Evolutionary conservation across 2,329 filamentous ascomycete genomes (phyloP), one percentile per base, ranked within the genome.

Genomic region (Verticillium longisporum): DNA sequence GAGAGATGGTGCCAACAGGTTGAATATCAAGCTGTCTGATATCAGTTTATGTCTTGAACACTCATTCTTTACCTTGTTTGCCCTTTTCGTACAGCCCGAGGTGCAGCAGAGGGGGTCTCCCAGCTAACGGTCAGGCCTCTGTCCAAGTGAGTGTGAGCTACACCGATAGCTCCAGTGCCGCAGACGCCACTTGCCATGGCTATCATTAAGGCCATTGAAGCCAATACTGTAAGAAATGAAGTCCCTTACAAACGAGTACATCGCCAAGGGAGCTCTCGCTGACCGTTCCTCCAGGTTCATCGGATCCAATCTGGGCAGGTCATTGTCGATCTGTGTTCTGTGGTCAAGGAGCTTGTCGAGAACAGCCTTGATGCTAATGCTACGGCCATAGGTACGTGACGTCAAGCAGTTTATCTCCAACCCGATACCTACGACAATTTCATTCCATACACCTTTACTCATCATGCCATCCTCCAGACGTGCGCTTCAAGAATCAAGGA

Each of bases 261-360:
- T 55, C 34, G 53, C 61, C 6, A 60, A 54, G 14, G 34, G 13
- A 26, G n/a, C n/a, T 6, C 3, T 21, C 33, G 26, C 45, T 55
- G 26, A 32, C 32, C 11, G n/a, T 33, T 10, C 15, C 6, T 61
- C 6, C 66, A 93, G 90, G 81, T 96, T 67, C 95, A 99, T 75
- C 92, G 96, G 79, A 98, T 99, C 68, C 95, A 99, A 76, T 98
- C 95, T 5, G 95, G 95, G 7, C 95, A 99, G 75, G 95, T 99
- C 69, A 99, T 99, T 68, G 90, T 97, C 66, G 96, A 98, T 76
- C 81, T 99, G 59, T 95, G 91, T 74, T 98, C 95, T 1, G 95
- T 98, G 32, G 94, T 92, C 58, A 99, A 99, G 74, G 95, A 99
- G 76, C 80, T 99, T 14, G 90, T 98, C 41, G 95, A 99, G 74